Percentiles rank a stretch among this genome's conserved stretches.
Evolutionary conservation across 352 stramenopile species (phyloP).

Genomic region (Pythium coloratum): DNA sequence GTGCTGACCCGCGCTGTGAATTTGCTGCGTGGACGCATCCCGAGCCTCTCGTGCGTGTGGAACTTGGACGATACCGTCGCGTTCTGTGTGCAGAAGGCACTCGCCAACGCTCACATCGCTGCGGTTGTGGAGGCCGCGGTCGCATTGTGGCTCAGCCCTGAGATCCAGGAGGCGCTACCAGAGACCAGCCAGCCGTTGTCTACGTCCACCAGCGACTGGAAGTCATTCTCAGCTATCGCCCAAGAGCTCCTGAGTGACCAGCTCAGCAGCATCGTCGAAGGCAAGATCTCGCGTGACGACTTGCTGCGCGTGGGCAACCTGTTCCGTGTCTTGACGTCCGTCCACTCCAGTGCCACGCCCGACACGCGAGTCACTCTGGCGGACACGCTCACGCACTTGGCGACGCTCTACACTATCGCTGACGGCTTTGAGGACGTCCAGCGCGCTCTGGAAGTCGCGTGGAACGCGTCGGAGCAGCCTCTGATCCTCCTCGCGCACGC

Average conservation of each 20-base stretch:
- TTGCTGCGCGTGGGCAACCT: constrained; percentile 47
- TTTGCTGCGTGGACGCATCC: constrained; percentile 42
- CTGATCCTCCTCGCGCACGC: constrained; percentile 63
- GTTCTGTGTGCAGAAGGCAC: constrained; percentile 45
- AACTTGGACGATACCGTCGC: constrained; percentile 51
- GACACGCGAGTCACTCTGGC: constrained; percentile 32
- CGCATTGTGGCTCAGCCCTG: constrained; percentile 38
- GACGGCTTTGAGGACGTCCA: constrained; percentile 51
- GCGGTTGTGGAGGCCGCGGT: constrained; percentile 36
- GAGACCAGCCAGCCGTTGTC: neutral
- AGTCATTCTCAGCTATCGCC: constrained; percentile 29
- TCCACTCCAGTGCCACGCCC: constrained; percentile 28
- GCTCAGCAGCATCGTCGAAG: constrained; percentile 30
- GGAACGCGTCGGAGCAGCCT: constrained; percentile 60
- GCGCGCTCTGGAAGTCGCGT: constrained; percentile 52
- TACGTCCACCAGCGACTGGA: constrained; percentile 27
- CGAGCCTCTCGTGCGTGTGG: constrained; percentile 38
- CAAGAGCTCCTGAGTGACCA: constrained; percentile 26
- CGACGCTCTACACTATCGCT: constrained; percentile 40
- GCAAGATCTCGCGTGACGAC: constrained; percentile 35
- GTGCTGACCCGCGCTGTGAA: constrained; percentile 38
- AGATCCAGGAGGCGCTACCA: constrained; percentile 8
- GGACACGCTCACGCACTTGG: constrained; percentile 46
- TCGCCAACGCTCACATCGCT: constrained; percentile 39
- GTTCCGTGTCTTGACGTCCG: constrained; percentile 39